These are phyloP conservation scores for Xylariomycetidae sp. DNA, from an alignment of 2,329 filamentous ascomycete species.

Conservation along the genomic window DNA sequence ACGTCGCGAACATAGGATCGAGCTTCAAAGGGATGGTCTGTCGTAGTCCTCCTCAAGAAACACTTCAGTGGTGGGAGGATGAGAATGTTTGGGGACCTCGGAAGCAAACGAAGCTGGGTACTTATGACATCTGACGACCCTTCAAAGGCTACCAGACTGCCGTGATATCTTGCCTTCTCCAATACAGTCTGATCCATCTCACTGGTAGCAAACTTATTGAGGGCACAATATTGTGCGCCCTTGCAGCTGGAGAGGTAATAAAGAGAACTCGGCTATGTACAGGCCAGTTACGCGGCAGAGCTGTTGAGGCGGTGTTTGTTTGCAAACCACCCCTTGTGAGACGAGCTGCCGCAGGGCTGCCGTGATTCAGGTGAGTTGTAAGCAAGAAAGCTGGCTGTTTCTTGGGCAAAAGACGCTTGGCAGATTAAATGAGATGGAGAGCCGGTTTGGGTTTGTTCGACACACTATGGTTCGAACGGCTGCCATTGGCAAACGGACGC, in stretches of 20 bases:
- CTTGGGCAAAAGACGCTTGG: too few relatives aligned
- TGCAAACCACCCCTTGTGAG: too few relatives aligned
- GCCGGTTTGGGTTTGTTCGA: too few relatives aligned
- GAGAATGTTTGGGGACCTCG: constrained; percentile 53
- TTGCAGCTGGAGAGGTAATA: neutral
- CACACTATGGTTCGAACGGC: constrained; percentile 1
- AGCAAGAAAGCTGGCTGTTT: too few relatives aligned
- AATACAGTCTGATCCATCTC: too few relatives aligned
- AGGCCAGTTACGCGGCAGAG: too few relatives aligned
- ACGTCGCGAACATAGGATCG: constrained; percentile 41
- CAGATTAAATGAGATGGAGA: too few relatives aligned
- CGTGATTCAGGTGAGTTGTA: too few relatives aligned
- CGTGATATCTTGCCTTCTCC: too few relatives aligned
- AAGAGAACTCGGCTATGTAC: neutral
- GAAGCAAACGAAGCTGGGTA: constrained; percentile 57
- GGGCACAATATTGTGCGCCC: constrained; percentile 1
- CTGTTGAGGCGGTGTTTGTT: too few relatives aligned
- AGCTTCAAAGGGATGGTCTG: constrained; percentile 30
- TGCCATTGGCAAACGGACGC: constrained; percentile 2
- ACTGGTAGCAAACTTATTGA: constrained; percentile 5
- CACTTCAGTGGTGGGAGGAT: constrained; percentile 49
- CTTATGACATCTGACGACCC: constrained; percentile 50
- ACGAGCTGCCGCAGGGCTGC: too few relatives aligned
- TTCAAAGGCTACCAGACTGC: constrained; percentile 57
- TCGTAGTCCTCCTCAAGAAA: constrained; percentile 34